These are phyloP conservation scores for Dendrobium catenatum DNA, from an alignment of 106 monocot genomes.

Conservation along the genomic window DNA sequence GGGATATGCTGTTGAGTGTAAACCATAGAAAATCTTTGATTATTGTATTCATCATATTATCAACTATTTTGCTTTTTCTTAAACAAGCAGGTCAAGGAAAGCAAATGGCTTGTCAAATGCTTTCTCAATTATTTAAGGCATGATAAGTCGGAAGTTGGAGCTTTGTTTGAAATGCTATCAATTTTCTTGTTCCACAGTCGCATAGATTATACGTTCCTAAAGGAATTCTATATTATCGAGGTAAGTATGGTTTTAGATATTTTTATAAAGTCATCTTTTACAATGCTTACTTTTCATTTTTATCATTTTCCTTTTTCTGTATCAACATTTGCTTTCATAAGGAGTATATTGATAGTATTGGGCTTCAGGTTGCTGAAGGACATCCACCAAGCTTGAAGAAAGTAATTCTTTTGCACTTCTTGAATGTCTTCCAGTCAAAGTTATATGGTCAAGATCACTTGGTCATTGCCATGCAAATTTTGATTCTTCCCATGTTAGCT, in stretches of 20 bases:
- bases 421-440: slow-evolving; percentile 85
- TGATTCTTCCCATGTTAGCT: slow-evolving; percentile 94
- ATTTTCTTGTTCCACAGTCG: slow-evolving; percentile 86
- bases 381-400: slow-evolving; percentile 88
- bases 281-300: neutral
- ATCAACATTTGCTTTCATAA: too few relatives aligned
- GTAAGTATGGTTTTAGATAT: slow-evolving; percentile 23
- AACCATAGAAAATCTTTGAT: neutral
- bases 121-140: slow-evolving; percentile 91
- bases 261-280: neutral
- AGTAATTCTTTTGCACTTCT: slow-evolving; percentile 75
- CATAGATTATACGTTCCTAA: slow-evolving; percentile 91
- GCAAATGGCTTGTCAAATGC: slow-evolving; percentile 96
- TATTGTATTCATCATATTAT: neutral
- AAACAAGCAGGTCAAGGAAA: slow-evolving; percentile 83
- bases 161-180: slow-evolving; percentile 95
- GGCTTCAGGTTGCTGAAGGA: slow-evolving; percentile 91
- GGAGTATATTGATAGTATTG: neutral
- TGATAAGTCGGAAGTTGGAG: slow-evolving; percentile 83
- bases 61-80: slow-evolving; percentile 5
- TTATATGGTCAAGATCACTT: slow-evolving; percentile 89
- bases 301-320: neutral
- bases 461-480: slow-evolving; percentile 95
- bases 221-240: slow-evolving; percentile 93
- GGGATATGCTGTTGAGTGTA: neutral